These are phyloP conservation scores for Xylariaceae sp. DNA, from an alignment of 2,329 filamentous ascomycete genomes.

Conservation along the genomic window DNA sequence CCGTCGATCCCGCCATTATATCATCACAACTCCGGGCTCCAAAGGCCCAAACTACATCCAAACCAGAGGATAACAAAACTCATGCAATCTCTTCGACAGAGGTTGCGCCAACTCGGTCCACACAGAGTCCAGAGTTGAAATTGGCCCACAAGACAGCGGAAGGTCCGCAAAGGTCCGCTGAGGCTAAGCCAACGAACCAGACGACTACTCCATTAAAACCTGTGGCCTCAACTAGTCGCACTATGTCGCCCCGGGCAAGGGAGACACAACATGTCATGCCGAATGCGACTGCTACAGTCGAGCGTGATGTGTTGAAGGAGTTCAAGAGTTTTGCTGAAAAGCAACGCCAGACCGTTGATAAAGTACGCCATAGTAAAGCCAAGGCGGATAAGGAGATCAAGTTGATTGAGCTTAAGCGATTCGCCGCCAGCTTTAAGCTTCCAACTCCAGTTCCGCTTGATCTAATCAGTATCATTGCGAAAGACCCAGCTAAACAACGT, in stretches of 20 bases:
- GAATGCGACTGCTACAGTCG: slow-evolving; percentile 56
- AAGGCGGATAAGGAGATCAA: slow-evolving; percentile 83
- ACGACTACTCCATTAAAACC: slow-evolving; percentile 28
- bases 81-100: slow-evolving; percentile 24
- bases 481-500: slow-evolving; percentile 90
- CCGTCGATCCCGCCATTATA: slow-evolving; percentile 84
- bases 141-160: slow-evolving; percentile 31
- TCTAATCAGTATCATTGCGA: slow-evolving; percentile 89
- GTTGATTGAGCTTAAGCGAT: slow-evolving; percentile 90
- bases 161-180: slow-evolving; percentile 24
- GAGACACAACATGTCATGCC: slow-evolving; percentile 38
- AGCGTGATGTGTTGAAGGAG: slow-evolving; percentile 54
- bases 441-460: slow-evolving; percentile 88
- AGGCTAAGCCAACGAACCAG: slow-evolving; percentile 25
- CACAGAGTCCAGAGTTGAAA: slow-evolving; percentile 33
- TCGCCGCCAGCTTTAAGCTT: slow-evolving; percentile 89
- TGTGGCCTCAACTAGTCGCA: slow-evolving; percentile 38
- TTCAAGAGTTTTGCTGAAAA: slow-evolving; percentile 60
- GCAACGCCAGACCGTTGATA: slow-evolving; percentile 51
- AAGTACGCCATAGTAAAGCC: slow-evolving; percentile 51
- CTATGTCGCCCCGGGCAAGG: slow-evolving; percentile 36
- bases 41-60: slow-evolving; percentile 35
- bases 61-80: slow-evolving; percentile 34
- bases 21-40: slow-evolving; percentile 66
- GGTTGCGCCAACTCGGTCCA: slow-evolving; percentile 14